A percentile compares a stretch with the other conserved stretches of the same genome.
These are phyloP conservation scores for Yarrowia bubula DNA, from an alignment of 805 yeast genomes.

Conservation along the genomic window DNA sequence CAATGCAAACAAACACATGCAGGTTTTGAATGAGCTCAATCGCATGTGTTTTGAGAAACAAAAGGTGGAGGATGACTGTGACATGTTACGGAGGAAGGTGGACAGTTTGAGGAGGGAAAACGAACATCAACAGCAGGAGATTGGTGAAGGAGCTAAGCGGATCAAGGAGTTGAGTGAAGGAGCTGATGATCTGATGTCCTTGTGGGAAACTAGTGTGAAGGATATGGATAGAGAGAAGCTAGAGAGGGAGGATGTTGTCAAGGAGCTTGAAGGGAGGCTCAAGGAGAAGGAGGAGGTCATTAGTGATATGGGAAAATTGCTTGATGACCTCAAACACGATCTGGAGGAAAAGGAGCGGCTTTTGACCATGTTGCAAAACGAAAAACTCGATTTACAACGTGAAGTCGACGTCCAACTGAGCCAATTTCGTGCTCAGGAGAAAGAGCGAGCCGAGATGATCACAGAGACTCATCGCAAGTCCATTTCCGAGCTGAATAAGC, in stretches of 20 bases:
- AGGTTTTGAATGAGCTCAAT: conserved; percentile 7
- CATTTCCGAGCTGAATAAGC: not conserved
- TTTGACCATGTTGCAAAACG: too few species aligned
- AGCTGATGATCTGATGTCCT: conserved; percentile 17
- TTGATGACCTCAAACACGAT: too few species aligned
- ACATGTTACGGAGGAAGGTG: not conserved
- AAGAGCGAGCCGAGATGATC: not conserved
- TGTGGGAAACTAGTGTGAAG: conserved; percentile 9
- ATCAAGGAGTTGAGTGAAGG: conserved; percentile 17
- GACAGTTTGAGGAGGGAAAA: conserved; percentile 5
- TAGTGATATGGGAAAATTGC: not conserved
- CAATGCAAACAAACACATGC: conserved; percentile 19
- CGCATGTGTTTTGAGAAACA: conserved; percentile 12
- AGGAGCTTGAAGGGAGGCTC: not conserved
- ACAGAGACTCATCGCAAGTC: not conserved
- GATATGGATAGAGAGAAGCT: conserved; percentile 4
- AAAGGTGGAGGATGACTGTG: conserved; percentile 21
- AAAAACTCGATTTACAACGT: too few species aligned
- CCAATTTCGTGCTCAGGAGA: too few species aligned
- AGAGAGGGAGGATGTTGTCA: not conserved
- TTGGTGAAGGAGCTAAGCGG: not conserved
- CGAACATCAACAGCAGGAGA: conserved; percentile 15
- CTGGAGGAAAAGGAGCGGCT: not conserved
- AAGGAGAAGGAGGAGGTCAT: not conserved
- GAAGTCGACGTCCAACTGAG: too few species aligned